A percentile compares a stretch with the other conserved stretches of the same genome.
Evolutionary conservation across 805 yeast species (phyloP).

Genomic region (Starmerella stellata): DNA sequence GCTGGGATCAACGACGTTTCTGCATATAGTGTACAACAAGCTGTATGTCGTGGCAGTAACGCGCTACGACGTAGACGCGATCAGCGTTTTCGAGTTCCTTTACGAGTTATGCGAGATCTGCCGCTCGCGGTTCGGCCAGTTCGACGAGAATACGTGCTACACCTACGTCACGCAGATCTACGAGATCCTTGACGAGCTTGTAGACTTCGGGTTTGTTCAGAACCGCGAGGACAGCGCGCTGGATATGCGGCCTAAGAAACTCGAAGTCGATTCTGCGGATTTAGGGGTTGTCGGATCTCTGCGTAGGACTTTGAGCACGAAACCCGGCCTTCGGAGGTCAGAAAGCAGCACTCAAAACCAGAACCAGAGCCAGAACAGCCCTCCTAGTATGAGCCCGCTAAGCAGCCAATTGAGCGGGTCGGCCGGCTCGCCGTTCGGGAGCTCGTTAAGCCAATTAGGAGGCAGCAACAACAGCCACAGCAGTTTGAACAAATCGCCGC

Average conservation of each 20-base stretch:
- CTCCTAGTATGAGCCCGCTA: background rate
- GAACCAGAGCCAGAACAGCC: background rate
- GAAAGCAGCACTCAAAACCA: constrained; percentile 1
- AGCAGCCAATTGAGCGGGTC: background rate
- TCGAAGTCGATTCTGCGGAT: background rate
- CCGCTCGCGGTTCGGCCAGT: constrained; percentile 26
- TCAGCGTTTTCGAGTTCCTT: constrained; percentile 60
- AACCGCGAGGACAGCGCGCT: constrained; percentile 31
- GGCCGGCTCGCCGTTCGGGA: background rate
- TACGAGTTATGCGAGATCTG: constrained; percentile 42
- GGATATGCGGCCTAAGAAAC: background rate
- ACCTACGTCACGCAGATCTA: constrained; percentile 52
- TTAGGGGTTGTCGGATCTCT: constrained; percentile 18
- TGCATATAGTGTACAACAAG: constrained; percentile 44
- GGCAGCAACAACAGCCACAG: no score
- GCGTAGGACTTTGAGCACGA: constrained; percentile 8
- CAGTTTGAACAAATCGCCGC: background rate
- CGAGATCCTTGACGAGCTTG: constrained; percentile 57
- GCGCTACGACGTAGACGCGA: constrained; percentile 72
- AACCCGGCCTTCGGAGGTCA: constrained; percentile 1
- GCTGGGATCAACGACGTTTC: constrained; percentile 78
- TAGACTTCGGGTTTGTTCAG: constrained; percentile 66
- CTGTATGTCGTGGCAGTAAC: constrained; percentile 81
- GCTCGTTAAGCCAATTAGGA: no score
- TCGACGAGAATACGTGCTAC: constrained; percentile 35